Percentiles rank a stretch among this genome's conserved stretches.
These are phyloP conservation scores for Rhizophagus sp. DNA, from an alignment of 192 early-diverging fungal species.

Conservation along the genomic window DNA sequence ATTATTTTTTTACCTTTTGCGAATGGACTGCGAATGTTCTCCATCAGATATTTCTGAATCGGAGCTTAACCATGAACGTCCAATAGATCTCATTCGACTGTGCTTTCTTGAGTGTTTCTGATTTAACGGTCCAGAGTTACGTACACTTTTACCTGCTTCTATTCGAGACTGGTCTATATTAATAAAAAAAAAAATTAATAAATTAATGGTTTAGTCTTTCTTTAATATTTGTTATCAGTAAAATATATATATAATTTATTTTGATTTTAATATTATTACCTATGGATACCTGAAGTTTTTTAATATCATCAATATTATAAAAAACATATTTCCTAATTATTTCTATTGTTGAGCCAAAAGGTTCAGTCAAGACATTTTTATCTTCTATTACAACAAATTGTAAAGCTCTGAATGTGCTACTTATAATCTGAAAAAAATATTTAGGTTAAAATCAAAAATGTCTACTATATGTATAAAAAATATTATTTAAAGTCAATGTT, in stretches of 20 bases:
- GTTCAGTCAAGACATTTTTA: conserved; percentile 41
- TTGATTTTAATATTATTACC: not conserved
- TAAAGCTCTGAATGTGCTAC: conserved; percentile 54
- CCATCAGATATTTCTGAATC: conserved; percentile 61
- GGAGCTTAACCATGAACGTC: conserved; percentile 37
- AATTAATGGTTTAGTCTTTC: no score
- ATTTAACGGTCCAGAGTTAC: not conserved
- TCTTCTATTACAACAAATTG: conserved; percentile 56
- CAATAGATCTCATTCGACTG: not conserved
- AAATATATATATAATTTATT: no score
- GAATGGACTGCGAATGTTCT: not conserved
- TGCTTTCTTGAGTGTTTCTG: not conserved
- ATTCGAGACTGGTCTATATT: not conserved
- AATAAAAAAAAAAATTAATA: no score
- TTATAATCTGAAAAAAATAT: conserved; percentile 41
- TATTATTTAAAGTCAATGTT: not conserved
- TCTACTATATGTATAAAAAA: not conserved
- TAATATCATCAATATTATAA: conserved; percentile 39
- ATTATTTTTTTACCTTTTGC: conserved; percentile 10
- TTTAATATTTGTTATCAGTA: not conserved
- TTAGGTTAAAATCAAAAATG: not conserved
- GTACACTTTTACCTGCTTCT: not conserved
- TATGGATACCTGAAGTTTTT: not conserved
- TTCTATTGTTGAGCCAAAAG: conserved; percentile 47
- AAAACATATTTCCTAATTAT: conserved; percentile 53